A percentile compares a stretch with the other conserved stretches of the same genome.
Evolutionary conservation across 345 rosid genomes (phyloP).

Genomic region (Salix koriyanagi): DNA sequence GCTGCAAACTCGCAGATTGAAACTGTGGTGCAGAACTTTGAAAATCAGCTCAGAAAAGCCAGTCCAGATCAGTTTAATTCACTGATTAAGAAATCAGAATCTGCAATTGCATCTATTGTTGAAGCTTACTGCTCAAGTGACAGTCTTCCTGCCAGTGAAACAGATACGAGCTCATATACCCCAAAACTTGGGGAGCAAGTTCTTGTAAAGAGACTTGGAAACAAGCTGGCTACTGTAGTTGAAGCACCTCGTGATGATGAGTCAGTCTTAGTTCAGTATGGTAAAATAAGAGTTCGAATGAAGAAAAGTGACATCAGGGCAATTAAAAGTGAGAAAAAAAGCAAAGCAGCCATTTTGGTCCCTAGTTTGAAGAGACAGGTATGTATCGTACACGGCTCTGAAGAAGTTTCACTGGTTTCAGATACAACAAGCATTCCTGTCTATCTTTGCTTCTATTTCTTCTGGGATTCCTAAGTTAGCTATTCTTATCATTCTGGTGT

Average conservation of each 20-base stretch:
- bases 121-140: conserved; percentile 47
- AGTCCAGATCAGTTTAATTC: conserved; percentile 49
- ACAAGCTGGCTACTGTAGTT: conserved; percentile 67
- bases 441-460: background rate
- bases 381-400: background rate
- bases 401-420: background rate
- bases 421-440: background rate
- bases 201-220: conserved; percentile 60
- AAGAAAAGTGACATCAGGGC: conserved; percentile 57
- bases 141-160: conserved; percentile 29
- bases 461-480: background rate
- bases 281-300: conserved; percentile 71
- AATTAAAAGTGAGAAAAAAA: conserved; percentile 27
- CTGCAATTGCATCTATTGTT: conserved; percentile 56
- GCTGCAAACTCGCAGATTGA: conserved; percentile 51
- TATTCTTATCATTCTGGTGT: background rate
- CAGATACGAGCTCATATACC: conserved; percentile 28
- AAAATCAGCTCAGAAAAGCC: conserved; percentile 40
- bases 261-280: conserved; percentile 63
- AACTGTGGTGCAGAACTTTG: conserved; percentile 49
- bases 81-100: conserved; percentile 57
- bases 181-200: conserved; percentile 76
- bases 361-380: conserved; percentile 52
- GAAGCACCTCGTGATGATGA: conserved; percentile 66
- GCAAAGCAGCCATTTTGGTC: conserved; percentile 22